These are phyloP conservation scores for Gryganskiella cystojenkinii DNA, from an alignment of 192 early-diverging fungal species.

Conservation along the genomic window DNA sequence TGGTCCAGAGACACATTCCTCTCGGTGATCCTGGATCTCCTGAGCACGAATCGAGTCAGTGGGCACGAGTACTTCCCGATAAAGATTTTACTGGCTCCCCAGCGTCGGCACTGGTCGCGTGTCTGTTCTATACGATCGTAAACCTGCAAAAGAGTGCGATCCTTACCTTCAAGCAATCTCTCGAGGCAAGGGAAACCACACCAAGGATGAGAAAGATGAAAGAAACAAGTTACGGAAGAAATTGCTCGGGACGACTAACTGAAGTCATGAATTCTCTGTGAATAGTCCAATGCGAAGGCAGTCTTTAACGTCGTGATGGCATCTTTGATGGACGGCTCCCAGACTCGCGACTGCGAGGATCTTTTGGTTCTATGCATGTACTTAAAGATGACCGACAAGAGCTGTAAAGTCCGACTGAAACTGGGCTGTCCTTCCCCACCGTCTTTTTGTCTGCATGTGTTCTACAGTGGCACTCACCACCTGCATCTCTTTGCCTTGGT, in stretches of 20 bases:
- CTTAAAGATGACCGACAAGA: constrained; percentile 12
- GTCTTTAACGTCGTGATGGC: constrained; percentile 40
- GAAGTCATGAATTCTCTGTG: neutral
- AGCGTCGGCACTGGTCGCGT: neutral
- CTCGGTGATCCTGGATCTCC: neutral
- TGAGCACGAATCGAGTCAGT: neutral
- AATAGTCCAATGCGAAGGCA: constrained; percentile 8
- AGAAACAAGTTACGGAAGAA: neutral
- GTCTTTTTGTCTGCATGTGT: neutral
- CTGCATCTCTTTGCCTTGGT: neutral
- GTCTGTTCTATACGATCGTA: constrained; percentile 17
- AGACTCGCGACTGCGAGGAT: constrained; percentile 8
- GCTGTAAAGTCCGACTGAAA: too few species aligned
- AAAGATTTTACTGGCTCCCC: neutral
- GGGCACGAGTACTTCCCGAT: neutral
- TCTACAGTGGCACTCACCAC: neutral
- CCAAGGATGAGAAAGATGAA: neutral
- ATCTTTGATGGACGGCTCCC: constrained; percentile 18
- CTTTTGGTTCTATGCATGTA: constrained; percentile 26
- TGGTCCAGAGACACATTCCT: neutral
- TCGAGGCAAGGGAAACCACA: constrained; percentile 16
- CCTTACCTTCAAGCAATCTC: constrained; percentile 9
- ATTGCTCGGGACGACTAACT: neutral
- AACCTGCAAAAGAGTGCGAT: constrained; percentile 7
- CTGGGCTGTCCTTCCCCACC: too few species aligned